Percentiles rank a stretch among this genome's conserved stretches.
phyloP scores from a whole-genome alignment of 139 green algal genomes.

The Asterochloris sp. region DNA sequence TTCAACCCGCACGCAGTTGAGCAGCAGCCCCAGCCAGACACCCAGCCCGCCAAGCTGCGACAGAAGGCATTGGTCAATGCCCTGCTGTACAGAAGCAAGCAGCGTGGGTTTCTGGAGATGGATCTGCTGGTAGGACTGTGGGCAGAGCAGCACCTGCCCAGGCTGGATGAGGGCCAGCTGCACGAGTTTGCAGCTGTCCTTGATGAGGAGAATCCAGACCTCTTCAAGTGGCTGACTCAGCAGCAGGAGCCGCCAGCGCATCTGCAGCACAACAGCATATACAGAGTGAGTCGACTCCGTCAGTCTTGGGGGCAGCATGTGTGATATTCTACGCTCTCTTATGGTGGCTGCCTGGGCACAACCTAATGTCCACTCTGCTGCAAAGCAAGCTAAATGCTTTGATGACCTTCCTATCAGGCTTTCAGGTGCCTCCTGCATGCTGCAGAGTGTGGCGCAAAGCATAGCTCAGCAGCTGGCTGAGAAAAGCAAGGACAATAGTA shows the following conservation, averaged over 20 bases:
- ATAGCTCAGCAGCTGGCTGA: no score
- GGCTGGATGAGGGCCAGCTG: slow-evolving; percentile 41
- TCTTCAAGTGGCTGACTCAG: slow-evolving; percentile 82
- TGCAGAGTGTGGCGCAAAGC: no score
- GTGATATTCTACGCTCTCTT: neutral
- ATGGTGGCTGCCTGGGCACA: no score
- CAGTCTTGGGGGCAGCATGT: neutral
- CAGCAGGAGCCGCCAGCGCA: slow-evolving; percentile 42
- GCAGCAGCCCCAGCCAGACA: no score
- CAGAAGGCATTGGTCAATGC: slow-evolving; percentile 43
- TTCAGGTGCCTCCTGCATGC: no score
- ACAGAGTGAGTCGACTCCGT: neutral
- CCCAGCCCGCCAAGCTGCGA: neutral
- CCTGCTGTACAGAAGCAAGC: slow-evolving; percentile 74
- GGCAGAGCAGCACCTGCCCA: slow-evolving; percentile 63
- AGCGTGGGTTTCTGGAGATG: slow-evolving; percentile 84
- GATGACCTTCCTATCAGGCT: no score
- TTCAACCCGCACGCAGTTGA: no score
- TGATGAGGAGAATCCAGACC: slow-evolving; percentile 79
- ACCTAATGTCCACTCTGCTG: no score
- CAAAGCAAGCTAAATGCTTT: no score
- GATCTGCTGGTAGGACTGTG: slow-evolving; percentile 79
- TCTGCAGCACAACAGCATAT: slow-evolving; percentile 47
- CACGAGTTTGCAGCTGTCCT: slow-evolving; percentile 50
- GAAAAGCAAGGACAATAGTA: no score